Evolutionary conservation across 371 early-diverging fungal species (phyloP).

Genomic region (Globomyces sp.): DNA sequence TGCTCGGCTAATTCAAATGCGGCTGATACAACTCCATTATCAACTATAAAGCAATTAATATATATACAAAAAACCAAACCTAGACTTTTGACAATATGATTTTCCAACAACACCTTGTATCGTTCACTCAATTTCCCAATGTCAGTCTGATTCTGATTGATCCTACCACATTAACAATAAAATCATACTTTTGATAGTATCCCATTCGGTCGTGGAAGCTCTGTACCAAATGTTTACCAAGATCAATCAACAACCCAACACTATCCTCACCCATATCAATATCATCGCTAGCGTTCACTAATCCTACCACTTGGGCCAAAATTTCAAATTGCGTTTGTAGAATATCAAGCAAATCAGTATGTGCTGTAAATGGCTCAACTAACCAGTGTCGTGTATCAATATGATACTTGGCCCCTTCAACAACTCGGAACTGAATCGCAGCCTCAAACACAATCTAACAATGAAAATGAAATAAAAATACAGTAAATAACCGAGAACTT

Average conservation of each 20-base stretch:
- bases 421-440: background rate
- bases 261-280: background rate
- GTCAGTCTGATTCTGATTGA: background rate
- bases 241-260: slow-evolving; percentile 6
- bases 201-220: slow-evolving; percentile 6
- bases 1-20: slow-evolving; percentile 25
- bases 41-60: slow-evolving; percentile 1
- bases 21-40: no score
- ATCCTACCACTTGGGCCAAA: background rate
- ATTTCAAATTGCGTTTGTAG: slow-evolving; percentile 24
- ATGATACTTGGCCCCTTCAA: background rate
- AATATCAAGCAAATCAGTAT: background rate
- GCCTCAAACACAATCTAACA: slow-evolving; percentile 6
- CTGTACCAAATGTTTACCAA: slow-evolving; percentile 2
- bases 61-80: background rate
- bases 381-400: slow-evolving; percentile 6
- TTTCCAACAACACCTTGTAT: background rate
- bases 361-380: slow-evolving; percentile 17
- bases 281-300: no score
- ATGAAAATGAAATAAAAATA: background rate
- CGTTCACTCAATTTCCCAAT: slow-evolving; percentile 13
- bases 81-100: background rate
- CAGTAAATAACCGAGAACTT: background rate
- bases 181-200: background rate
- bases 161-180: background rate